Evolutionary conservation across 2,329 filamentous ascomycete genomes (phyloP).

Genomic region (Phaeoacremonium minimum): DNA sequence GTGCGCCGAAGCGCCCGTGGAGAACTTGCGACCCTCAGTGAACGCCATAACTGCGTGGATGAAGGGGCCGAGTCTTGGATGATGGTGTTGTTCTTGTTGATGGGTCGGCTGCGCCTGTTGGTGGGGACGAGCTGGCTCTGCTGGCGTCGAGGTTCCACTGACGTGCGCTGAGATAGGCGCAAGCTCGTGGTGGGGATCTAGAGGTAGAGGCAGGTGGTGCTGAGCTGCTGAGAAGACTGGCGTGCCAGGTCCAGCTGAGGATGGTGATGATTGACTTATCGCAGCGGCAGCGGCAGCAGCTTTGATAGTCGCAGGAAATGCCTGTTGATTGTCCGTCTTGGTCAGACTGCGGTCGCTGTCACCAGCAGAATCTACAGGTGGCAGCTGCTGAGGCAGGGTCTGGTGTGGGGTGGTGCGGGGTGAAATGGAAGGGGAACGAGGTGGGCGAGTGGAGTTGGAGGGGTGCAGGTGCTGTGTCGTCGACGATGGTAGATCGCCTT

Average conservation of each 20-base stretch:
- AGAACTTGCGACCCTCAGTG: conserved; percentile 31
- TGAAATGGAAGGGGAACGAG: neutral
- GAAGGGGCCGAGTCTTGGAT: neutral
- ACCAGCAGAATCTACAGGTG: no score
- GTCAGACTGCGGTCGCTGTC: no score
- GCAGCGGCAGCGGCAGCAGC: no score
- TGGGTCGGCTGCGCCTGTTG: neutral
- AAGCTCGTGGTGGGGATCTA: neutral
- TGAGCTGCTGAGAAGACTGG: neutral
- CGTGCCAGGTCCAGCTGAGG: no score
- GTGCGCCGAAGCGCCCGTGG: conserved; percentile 37
- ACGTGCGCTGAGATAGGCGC: neutral
- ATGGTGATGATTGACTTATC: no score
- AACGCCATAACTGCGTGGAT: conserved; percentile 1
- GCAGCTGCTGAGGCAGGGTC: neutral
- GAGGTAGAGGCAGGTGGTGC: neutral
- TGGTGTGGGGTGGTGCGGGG: neutral
- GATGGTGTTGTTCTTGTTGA: no score
- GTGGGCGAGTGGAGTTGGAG: neutral
- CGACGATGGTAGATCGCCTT: no score
- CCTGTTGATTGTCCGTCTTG: no score
- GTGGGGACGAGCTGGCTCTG: no score
- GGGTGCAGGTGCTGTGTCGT: neutral
- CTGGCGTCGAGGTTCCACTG: neutral
- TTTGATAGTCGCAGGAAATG: no score